Evolutionary conservation across 306 rosid genomes (phyloP), one percentile per base, ranked within the genome.

Genomic region (Vicia villosa): DNA sequence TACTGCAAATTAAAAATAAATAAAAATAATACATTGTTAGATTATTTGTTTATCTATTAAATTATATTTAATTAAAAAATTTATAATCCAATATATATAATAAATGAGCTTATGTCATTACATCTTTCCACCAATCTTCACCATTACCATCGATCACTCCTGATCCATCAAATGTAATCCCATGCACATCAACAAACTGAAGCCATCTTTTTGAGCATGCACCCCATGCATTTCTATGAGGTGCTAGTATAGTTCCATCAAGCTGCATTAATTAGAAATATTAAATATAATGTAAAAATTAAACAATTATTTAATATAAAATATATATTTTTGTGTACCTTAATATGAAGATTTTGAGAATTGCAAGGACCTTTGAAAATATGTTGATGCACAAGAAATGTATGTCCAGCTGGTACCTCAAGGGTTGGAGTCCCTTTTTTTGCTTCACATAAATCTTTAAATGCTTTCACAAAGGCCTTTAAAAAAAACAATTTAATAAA

Each of bases 391-490:
- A 85, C 8, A 15, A 56, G 12, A 52, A 45, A 85, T 4, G 74
- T 20, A 45, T 52, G 8, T 3, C 38, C 42, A 7, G 13, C 10
- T 32, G 85, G 82, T 4, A 85, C 52, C 7, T 34, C 3, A 17
- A 85, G 63, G 1, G 34, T 63, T 51, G 7, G 15, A 50, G 32
- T 66, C 17, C n/a, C 75, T 1, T 57, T 4, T 13, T 1, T 60
- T 2, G 74, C 56, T 68, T 70, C 76, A 77, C 89, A 77, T 5
- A 65, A 19, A 17, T 24, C 70, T 17, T 72, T 11, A 85, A 83
- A 85, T 24, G 83, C 80, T 46, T 52, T 30, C 8, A 21, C 2
- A 46, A 82, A 85, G 16, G 87, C 85, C 89, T 82, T 42, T 3
- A 21, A 1, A 58, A 67, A 46, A 34, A 34, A 34, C 17, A 20